Evolutionary conservation across 345 rosid species (phyloP), one percentile per base, ranked within the genome.

Genomic region (Lagerstroemia speciosa): DNA sequence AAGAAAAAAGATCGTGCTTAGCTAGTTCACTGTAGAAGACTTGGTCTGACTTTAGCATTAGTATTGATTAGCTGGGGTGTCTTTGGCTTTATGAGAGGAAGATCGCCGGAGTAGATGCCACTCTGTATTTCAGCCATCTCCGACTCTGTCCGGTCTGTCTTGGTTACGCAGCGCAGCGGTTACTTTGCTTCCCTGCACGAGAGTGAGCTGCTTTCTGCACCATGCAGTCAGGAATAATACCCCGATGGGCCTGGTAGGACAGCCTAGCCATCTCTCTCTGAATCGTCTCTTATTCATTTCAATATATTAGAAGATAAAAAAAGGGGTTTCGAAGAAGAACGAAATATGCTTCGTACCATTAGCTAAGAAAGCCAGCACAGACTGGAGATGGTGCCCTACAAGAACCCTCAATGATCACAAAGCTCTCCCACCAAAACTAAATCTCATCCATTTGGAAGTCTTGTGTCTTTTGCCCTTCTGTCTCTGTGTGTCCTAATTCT

Each of bases 311-410:
- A 61, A 67, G 40, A 24, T 38, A 12, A 45, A 68, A 26, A 27
- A 22, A 36, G 8, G 5, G 5, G 5, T 36, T 36, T 2, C 38
- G 5, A 8, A 9, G 14, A 41, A 57, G 55, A 22, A 63, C 61
- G 77, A 19, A 66, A 78, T 85, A 89, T 91, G 80, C 97, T 86
- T 91, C 90, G 91, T 78, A 78, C 81, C 69, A 68, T 67, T 53
- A 73, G 65, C 52, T 43, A 86, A 81, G 91, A 86, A 82, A 89
- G 65, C 84, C 67, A n/a, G n/a, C n/a, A n/a, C n/a, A n/a, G n/a
- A n/a, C n/a, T n/a, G n/a, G n/a, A n/a, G n/a, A n/a, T n/a, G n/a
- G n/a, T n/a, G 63, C 81, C 83, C 90, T 86, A 90, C 88, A 87
- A 83, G 88, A 83, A 64, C 82, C 82, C 74, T 24, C 57, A 16